A percentile compares a stretch with the other conserved stretches of the same genome.
These are phyloP conservation scores for Epichloe aotearoae DNA, from an alignment of 2,329 filamentous ascomycete genomes.

Conservation along the genomic window DNA sequence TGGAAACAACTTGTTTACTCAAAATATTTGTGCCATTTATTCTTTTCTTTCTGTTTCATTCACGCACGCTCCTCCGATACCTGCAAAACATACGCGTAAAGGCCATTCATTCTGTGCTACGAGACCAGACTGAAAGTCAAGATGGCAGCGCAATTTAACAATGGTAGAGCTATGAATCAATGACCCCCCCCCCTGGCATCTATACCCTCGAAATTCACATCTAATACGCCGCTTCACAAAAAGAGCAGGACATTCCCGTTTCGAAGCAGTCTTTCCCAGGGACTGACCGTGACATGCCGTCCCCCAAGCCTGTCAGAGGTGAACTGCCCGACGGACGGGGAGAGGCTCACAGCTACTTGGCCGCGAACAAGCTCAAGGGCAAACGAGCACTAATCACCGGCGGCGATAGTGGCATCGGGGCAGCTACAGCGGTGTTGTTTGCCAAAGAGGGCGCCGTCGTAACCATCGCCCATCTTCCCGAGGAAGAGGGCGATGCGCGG, in stretches of 20 bases:
- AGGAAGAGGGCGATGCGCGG: constrained; percentile 64
- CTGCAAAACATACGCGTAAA: no score
- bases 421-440: constrained; percentile 61
- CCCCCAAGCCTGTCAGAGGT: constrained; percentile 6
- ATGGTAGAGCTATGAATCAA: neutral
- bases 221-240: neutral
- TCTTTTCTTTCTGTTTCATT: no score
- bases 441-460: constrained; percentile 69
- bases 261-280: constrained; percentile 11
- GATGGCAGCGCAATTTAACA: neutral
- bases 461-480: constrained; percentile 59
- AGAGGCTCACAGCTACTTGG: constrained; percentile 46
- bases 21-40: no score
- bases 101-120: no score
- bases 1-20: no score
- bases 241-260: constrained; percentile 40
- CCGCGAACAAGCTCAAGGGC: constrained; percentile 61
- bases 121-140: neutral
- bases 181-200: neutral
- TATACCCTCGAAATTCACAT: neutral
- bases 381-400: constrained; percentile 71
- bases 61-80: no score
- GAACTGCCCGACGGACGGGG: constrained; percentile 30
- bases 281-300: constrained; percentile 10
- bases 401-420: constrained; percentile 31